Evolutionary conservation across 202 grass and related monocot species (phyloP).

Genomic region (Zizania palustris): DNA sequence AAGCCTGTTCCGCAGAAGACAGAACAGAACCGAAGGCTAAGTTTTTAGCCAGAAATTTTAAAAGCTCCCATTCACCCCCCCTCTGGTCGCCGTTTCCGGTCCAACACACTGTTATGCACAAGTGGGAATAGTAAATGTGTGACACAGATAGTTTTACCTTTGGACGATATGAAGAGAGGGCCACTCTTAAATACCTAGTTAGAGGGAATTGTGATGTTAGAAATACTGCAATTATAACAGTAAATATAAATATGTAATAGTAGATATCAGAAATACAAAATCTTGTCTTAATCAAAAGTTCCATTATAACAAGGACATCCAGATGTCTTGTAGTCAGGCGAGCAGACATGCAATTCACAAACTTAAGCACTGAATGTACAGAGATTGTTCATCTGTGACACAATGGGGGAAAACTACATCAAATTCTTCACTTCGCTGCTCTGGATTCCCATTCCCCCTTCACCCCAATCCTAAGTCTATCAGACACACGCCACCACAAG

Average conservation of each 20-base stretch:
- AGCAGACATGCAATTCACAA: not conserved
- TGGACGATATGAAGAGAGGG: too few relatives aligned
- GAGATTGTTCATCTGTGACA: not conserved
- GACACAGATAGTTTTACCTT: too few relatives aligned
- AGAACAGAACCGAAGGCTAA: too few relatives aligned
- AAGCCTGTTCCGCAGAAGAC: too few relatives aligned
- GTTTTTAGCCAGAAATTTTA: too few relatives aligned
- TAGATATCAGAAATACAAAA: not conserved
- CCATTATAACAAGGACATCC: not conserved
- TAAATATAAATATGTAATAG: slow-evolving; percentile 21
- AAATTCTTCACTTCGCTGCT: not conserved
- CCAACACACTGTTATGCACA: too few relatives aligned
- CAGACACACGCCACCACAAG: not conserved
- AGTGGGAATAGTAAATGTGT: too few relatives aligned
- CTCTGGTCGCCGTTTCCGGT: too few relatives aligned
- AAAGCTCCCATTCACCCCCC: too few relatives aligned
- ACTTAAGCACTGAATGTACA: not conserved
- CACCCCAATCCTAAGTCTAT: slow-evolving; percentile 5
- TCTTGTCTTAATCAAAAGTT: not conserved
- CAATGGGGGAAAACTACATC: not conserved
- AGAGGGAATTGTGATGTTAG: slow-evolving; percentile 34
- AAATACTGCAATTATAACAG: not conserved
- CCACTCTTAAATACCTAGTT: too few relatives aligned
- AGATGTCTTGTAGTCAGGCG: not conserved
- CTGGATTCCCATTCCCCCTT: not conserved